A percentile compares a stretch with the other conserved stretches of the same genome.
Evolutionary conservation across 75 land plant species (phyloP).

Genomic region (Cunninghamia lanceolata): DNA sequence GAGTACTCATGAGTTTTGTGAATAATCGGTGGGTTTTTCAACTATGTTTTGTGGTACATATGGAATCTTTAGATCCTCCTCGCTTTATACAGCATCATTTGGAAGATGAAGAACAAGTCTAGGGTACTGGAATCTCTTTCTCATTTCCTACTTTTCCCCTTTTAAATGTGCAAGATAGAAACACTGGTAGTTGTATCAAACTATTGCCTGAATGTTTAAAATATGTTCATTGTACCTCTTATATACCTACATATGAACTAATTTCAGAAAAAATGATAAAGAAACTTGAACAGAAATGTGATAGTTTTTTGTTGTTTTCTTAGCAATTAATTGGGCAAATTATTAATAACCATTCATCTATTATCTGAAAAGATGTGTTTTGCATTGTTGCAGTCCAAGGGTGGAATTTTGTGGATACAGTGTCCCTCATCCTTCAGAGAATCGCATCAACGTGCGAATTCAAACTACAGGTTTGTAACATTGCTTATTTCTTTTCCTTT

Average conservation of each 20-base stretch:
- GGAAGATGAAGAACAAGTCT: background rate
- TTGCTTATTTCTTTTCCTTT: background rate
- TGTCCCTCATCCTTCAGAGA: conserved; percentile 93
- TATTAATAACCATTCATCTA: background rate
- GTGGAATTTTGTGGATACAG: conserved; percentile 92
- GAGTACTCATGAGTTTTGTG: too few relatives aligned
- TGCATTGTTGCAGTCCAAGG: conserved; percentile 66
- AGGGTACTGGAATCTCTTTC: background rate
- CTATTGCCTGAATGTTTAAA: background rate
- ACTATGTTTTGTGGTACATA: background rate
- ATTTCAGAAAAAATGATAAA: background rate
- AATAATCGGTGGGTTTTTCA: too few relatives aligned
- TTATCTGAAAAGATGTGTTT: background rate
- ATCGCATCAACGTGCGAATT: conserved; percentile 80
- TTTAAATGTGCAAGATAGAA: background rate
- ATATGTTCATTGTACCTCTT: background rate
- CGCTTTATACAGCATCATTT: background rate
- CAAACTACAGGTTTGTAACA: conserved; percentile 82
- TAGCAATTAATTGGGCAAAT: background rate
- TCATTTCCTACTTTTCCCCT: background rate
- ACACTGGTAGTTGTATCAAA: background rate
- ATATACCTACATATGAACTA: background rate
- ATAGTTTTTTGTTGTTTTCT: background rate
- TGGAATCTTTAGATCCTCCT: background rate
- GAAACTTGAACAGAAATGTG: background rate